Evolutionary conservation across 2,329 filamentous ascomycete species (phyloP), one percentile per base, ranked within the genome.

Genomic region (Fusarium pseudonygamai): DNA sequence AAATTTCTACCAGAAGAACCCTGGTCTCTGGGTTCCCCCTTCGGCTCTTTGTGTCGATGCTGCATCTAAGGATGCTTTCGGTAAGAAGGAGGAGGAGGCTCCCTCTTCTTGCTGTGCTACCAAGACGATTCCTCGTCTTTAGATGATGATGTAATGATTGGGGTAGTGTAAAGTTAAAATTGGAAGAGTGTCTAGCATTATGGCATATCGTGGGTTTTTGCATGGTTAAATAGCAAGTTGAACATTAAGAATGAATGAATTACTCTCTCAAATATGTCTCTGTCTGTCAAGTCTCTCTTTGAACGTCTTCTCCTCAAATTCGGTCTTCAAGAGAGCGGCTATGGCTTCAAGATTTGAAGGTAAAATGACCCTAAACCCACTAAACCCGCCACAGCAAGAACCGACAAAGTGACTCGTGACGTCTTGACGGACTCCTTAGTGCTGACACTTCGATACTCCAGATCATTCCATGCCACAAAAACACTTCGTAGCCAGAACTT

Each of bases 1-100:
- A 56, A 92, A 97, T 84, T 97, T 97, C 87, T 97, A 96, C 83
- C 84, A 87, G 37, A 88, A 89, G 77, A 97, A 96, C 80, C 94
- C 94, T 6, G 92, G 90, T 59, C 84, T 97, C 79, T 93, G 97
- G 82, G 92, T 97, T 30, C 92, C 93, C 63, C 93, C 94, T 14
- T 78, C 77, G 16, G 77, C 75, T 8, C 42, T 77, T 7, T 77
- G 72, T 34, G 75, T 78, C 28, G 77, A 78, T 50, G 65, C 60
- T 28, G 72, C 57, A 6, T 77, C 74, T 0, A 66, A 69, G 52
- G 59, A 78, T 57, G 77, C 77, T 18, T 78, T 78, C 36, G 34
- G 47, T 2, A 37, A 49, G 47, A 74, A 77, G 62, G 62, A 75
- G 56, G 64, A 74, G 7, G 61, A 74, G 50, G 22, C 56, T 9